Evolutionary conservation across 306 rosid species (phyloP).

Genomic region (Lathyrus oleraceus): DNA sequence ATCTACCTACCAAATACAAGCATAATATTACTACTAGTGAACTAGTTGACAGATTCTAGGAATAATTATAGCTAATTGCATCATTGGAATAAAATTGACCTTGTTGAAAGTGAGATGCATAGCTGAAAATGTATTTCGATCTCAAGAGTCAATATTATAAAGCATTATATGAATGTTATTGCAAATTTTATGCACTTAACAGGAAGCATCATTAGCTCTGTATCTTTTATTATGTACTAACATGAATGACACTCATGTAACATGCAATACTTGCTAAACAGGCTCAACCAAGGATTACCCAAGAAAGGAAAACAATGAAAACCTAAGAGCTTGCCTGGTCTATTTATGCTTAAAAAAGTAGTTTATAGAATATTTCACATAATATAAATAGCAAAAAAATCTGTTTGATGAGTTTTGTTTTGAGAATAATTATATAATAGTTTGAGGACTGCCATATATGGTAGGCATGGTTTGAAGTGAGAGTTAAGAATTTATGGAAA

Average conservation of each 20-base stretch:
- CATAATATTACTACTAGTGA: slow-evolving; percentile 1
- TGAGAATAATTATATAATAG: neutral
- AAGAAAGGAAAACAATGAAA: slow-evolving; percentile 22
- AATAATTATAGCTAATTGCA: neutral
- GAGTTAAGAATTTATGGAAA: slow-evolving; percentile 1
- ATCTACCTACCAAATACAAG: slow-evolving; percentile 25
- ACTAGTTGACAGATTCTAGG: neutral
- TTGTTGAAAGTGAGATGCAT: neutral
- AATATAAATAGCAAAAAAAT: neutral
- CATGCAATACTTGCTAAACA: slow-evolving; percentile 12
- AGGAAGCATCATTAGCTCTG: neutral
- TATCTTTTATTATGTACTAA: neutral
- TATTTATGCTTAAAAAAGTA: neutral
- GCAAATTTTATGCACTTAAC: slow-evolving; percentile 2
- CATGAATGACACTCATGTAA: slow-evolving; percentile 13
- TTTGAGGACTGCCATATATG: neutral
- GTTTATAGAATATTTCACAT: neutral
- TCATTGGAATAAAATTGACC: slow-evolving; percentile 1
- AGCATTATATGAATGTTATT: slow-evolving; percentile 7
- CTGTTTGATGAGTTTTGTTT: neutral
- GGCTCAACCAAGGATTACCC: neutral
- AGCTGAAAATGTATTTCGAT: slow-evolving; percentile 4
- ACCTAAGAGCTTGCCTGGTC: neutral
- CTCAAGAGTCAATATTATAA: slow-evolving; percentile 17
- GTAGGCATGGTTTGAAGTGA: neutral